phyloP scores from a whole-genome alignment of 2,329 filamentous ascomycete species.

The Coniochaeta ligniaria region DNA sequence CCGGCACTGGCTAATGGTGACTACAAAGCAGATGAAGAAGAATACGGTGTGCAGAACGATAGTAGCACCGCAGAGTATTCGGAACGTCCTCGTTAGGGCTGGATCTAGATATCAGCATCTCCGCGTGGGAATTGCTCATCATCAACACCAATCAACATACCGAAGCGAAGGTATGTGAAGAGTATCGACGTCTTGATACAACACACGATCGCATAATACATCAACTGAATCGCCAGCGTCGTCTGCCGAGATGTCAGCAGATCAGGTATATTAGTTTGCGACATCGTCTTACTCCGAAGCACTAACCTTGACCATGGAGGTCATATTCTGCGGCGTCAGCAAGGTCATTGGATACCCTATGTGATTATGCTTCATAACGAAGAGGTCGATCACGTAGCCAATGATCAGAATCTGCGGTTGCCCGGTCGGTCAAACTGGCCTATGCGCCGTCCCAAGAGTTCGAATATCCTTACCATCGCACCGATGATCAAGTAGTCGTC shows the following conservation, averaged over 20 bases:
- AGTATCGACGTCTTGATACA: conserved; percentile 36
- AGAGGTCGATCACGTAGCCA: conserved; percentile 13
- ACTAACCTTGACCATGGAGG: conserved; percentile 5
- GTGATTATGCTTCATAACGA: conserved; percentile 8
- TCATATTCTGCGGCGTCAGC: conserved; percentile 11
- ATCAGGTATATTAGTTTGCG: background rate
- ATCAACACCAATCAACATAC: conserved; percentile 15
- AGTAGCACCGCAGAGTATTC: conserved; percentile 22
- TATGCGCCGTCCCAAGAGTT: background rate
- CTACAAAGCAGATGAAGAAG: conserved; percentile 29
- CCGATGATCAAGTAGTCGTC: conserved; percentile 15
- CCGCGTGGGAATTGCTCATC: no score
- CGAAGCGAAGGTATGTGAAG: conserved; percentile 37
- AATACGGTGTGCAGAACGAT: conserved; percentile 31
- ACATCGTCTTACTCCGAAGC: background rate
- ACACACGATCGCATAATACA: conserved; percentile 31
- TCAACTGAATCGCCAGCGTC: conserved; percentile 28
- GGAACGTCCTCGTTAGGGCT: conserved; percentile 17
- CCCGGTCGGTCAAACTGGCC: background rate
- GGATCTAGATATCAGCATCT: background rate
- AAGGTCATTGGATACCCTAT: conserved; percentile 11
- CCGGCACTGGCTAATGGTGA: conserved; percentile 31
- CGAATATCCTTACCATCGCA: conserved; percentile 3
- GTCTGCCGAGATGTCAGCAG: conserved; percentile 10
- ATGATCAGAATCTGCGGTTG: conserved; percentile 9